Base-by-base conservation (phyloP, 78 protist genomes). In the Dictyostelium brefeldianum region DNA sequence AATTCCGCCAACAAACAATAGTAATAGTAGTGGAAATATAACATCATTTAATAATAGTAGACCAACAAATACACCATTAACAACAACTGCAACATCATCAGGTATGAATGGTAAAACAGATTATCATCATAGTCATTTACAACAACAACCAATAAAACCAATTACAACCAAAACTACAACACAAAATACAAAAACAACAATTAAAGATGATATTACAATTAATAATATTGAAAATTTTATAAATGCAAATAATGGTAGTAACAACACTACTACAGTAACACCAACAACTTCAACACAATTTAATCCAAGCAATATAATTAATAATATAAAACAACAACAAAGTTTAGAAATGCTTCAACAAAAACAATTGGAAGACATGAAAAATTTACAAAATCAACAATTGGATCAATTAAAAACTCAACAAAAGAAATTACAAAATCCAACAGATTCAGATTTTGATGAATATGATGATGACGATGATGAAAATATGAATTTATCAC, bases 401-500 rank as follows among this genome's bases (percentile, higher is more conserved):
- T 67, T 67, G 15, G 31, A 31, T 31, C 48, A 78, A 78, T 53
- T 53, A 18, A 65, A 80, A 43, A 59, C 59, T 5, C 22, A 41
- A 59, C 73, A 80, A 36, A 59, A 80, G 59, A 59, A 80, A 53
- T 8, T 36, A 15, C 11, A 47, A 25, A n/a, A 46, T 29, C n/a
- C 29, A 20, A 53, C 56, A 20, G 29, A 1, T 12, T 4, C 18
- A 22, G 43, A 54, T 22, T 36, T 25, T 50, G 74, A 51, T 27
- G 80, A 69, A 9, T 77, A 81, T 29, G 75, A 62, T 46, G 87
- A 80, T 80, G 29, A 20, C 20, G 71, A 80, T 43, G 46, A 22
- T 47, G 87, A 80, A 20, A 47, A 80, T 10, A 75, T 65, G 25
- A 53, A 69, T 69, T 43, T 84, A 29, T 84, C 92, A 74, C 92